phyloP scores from a whole-genome alignment of 139 green algal genomes.

The Chlorella sorokiniana region DNA sequence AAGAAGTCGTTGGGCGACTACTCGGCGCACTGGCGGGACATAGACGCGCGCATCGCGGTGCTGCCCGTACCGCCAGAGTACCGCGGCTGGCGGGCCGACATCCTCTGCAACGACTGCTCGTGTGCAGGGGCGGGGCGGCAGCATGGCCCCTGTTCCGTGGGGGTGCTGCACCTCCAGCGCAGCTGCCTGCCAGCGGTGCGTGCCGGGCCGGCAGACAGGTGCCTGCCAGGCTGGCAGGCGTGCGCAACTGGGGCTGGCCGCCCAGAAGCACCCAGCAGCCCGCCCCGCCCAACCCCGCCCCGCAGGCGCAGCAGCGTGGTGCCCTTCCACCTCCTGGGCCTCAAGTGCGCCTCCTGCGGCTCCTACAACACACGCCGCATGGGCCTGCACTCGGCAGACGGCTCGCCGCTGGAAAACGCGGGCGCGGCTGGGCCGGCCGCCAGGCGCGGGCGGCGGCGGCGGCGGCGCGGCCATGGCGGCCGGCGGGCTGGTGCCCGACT shows the following conservation, averaged over 20 bases:
- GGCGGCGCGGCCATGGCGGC: neutral
- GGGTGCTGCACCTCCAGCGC: neutral
- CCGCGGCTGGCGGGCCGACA: constrained; percentile 48
- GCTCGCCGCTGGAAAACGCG: neutral
- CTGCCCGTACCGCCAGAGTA: constrained; percentile 77
- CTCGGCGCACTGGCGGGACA: constrained; percentile 54
- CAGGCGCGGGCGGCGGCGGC: neutral
- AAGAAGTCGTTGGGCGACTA: constrained; percentile 67
- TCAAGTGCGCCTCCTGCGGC: constrained; percentile 73
- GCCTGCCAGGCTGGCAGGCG: no score
- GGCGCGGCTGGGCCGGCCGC: neutral
- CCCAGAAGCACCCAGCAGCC: neutral
- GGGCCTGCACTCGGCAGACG: constrained; percentile 36
- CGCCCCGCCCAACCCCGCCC: neutral
- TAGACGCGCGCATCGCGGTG: constrained; percentile 66
- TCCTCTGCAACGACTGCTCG: constrained; percentile 83
- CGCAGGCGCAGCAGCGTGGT: constrained; percentile 29
- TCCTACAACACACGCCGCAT: constrained; percentile 82
- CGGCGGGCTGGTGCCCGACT: neutral
- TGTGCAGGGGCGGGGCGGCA: constrained; percentile 14
- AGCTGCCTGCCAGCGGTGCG: neutral
- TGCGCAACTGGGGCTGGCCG: no score
- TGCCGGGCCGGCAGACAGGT: neutral
- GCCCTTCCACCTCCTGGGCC: constrained; percentile 77
- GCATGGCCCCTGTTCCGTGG: neutral